Base-by-base conservation (phyloP, 306 rosid species). In the Trifolium subterraneum region DNA sequence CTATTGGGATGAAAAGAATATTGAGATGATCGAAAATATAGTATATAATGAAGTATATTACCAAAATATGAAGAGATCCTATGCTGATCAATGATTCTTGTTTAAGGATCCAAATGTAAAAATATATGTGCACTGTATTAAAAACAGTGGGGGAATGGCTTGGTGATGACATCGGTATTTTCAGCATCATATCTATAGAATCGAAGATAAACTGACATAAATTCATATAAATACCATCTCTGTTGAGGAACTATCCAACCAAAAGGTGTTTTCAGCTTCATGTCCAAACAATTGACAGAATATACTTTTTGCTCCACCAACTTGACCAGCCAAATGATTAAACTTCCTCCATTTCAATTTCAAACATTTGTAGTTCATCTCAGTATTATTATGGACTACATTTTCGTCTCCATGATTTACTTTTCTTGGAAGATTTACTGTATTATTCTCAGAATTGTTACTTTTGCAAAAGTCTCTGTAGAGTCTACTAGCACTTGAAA, bases 181-280 rank as follows among this genome's bases (percentile, higher is more conserved):
- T 71, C 82, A 20, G 69, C 42, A 23, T 42, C 72, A 51, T 44
- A 66, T 31, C 39, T n/a, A 45, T 44, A 44, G 56, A 42, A 42
- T 38, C 64, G 51, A 72, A 65, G 44, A 38, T 23, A 11, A 47
- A 18, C 42, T 36, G 64, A 74, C 64, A 71, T 50, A 33, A 60
- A 69, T 71, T 33, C 72, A 75, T 31, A 41, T 18, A 78, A 59
- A 50, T 83, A 95, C 99, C 97, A 92, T 87, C 79, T 95, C 99
- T 52, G 82, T 85, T 42, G 99, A 92, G 78, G 99, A 92, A 74
- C 99, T 95, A 76, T 95, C 99, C 87, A 95, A 83, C 99, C 99
- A 95, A 84, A 95, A 95, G 77, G 97, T 90, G 80, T 87, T 87
- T 76, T 90, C 90, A 75, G 98, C 86, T 62, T 87, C 83, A 71